Conservation (phyloP, 805 yeast genomes). For the Lachancea waltii region DNA sequence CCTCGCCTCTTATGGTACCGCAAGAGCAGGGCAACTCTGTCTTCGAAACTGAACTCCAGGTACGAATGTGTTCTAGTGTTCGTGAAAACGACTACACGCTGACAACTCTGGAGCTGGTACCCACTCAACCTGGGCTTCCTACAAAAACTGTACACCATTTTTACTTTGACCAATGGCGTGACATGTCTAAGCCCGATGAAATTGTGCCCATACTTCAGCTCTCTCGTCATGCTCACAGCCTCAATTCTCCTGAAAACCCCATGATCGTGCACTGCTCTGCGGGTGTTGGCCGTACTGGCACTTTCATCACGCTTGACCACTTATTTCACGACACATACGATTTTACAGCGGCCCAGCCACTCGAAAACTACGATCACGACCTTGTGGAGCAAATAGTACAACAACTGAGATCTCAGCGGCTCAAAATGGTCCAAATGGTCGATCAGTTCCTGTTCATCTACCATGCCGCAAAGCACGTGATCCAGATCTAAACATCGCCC, state of each 20-base stretch:
- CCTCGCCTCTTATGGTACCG: constrained; percentile 9
- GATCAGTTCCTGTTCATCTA: constrained; percentile 32
- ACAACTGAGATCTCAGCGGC: constrained; percentile 30
- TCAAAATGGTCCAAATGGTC: constrained; percentile 33
- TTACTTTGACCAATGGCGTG: constrained; percentile 78
- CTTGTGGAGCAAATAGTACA: constrained; percentile 30
- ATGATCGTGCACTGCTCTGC: constrained; percentile 90
- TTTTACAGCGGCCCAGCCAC: constrained; percentile 11
- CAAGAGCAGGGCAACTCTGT: constrained; percentile 20
- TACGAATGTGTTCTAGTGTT: constrained; percentile 17
- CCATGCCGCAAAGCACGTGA: constrained; percentile 25
- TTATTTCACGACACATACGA: constrained; percentile 27
- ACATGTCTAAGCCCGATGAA: constrained; percentile 57
- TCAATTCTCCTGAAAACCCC: constrained; percentile 38
- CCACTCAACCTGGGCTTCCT: constrained; percentile 33
- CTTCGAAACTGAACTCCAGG: constrained; percentile 19
- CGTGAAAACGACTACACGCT: constrained; percentile 21
- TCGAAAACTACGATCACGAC: constrained; percentile 22
- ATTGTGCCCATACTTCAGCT: constrained; percentile 31
- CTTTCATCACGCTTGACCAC: constrained; percentile 53
- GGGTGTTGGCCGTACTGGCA: constrained; percentile 95
- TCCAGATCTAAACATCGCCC: too few species aligned
- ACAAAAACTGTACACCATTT: constrained; percentile 48
- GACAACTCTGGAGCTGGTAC: constrained; percentile 20
- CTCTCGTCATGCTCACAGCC: constrained; percentile 25